A percentile compares a stretch with the other conserved stretches of the same genome.
These are phyloP conservation scores for Mycena crocata DNA, from an alignment of 768 basidiomycete genomes.

Conservation along the genomic window DNA sequence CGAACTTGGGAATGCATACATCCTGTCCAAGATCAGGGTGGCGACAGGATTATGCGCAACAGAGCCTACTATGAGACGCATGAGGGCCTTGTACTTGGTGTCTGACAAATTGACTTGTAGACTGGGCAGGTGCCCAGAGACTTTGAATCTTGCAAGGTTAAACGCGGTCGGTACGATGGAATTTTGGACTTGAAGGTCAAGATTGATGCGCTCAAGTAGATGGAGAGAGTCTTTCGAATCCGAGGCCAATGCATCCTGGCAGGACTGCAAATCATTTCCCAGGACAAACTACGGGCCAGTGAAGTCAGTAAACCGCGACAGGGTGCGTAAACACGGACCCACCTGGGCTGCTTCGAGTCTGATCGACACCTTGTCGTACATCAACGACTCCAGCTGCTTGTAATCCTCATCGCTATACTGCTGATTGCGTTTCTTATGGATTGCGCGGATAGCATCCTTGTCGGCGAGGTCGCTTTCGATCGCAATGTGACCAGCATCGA, in stretches of 20 bases:
- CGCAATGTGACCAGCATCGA: conserved; percentile 97
- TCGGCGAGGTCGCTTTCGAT: conserved; percentile 91
- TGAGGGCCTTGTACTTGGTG: conserved; percentile 89
- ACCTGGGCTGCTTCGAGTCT: conserved; percentile 93
- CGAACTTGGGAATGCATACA: conserved; percentile 88
- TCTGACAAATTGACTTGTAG: conserved; percentile 93
- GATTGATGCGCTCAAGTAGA: conserved; percentile 91
- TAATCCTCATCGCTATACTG: conserved; percentile 91
- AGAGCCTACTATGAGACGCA: conserved; percentile 93
- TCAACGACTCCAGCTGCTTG: conserved; percentile 84
- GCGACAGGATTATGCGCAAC: no score
- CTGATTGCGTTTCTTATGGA: conserved; percentile 86
- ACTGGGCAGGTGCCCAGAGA: conserved; percentile 88
- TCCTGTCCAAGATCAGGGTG: no score
- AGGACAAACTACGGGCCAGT: conserved; percentile 85
- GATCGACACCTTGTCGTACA: conserved; percentile 93
- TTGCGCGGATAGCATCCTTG: conserved; percentile 79
- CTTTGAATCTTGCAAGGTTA: conserved; percentile 88
- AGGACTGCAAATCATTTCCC: conserved; percentile 84
- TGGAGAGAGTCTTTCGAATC: conserved; percentile 74
- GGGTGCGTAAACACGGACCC: conserved; percentile 26
- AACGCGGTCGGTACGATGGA: conserved; percentile 90
- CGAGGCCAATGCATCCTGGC: conserved; percentile 80
- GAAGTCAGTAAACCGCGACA: conserved; percentile 22
- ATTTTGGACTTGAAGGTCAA: conserved; percentile 89